phyloP scores from a whole-genome alignment of 1,284 basidiomycete species.

The Peniophora sp. region DNA sequence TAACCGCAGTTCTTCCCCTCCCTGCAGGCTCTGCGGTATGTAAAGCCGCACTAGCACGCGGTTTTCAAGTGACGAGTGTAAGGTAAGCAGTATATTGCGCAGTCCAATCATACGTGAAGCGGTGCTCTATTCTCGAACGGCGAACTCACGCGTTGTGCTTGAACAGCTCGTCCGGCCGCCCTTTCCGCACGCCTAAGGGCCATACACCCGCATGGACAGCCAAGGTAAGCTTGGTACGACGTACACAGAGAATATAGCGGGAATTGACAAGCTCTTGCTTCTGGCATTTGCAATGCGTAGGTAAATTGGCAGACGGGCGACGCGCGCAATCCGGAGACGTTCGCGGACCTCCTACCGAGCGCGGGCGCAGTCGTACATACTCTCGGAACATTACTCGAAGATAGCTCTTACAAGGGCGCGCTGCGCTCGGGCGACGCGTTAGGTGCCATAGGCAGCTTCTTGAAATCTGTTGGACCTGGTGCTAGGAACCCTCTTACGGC shows the following conservation, averaged over 20 bases:
- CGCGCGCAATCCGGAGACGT: constrained; percentile 72
- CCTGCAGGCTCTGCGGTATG: constrained; percentile 84
- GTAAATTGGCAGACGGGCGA: constrained; percentile 81
- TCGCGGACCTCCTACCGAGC: constrained; percentile 57
- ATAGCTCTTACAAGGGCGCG: constrained; percentile 73
- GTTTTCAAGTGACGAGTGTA: constrained; percentile 84
- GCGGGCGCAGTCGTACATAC: constrained; percentile 87
- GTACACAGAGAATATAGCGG: too few relatives aligned
- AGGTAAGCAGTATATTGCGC: constrained; percentile 56
- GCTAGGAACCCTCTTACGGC: constrained; percentile 61
- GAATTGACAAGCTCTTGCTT: too few relatives aligned
- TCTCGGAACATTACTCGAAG: constrained; percentile 87
- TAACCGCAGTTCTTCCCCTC: neutral
- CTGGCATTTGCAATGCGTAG: constrained; percentile 26
- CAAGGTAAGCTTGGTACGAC: constrained; percentile 43
- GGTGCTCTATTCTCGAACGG: neutral
- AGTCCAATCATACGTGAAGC: neutral
- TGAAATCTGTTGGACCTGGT: constrained; percentile 18
- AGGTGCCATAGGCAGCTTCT: constrained; percentile 43
- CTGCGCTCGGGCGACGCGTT: constrained; percentile 51
- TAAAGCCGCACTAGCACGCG: constrained; percentile 74
- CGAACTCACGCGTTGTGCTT: neutral
- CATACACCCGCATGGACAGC: constrained; percentile 83
- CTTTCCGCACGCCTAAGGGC: constrained; percentile 83
- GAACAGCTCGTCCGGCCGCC: constrained; percentile 81